Evolutionary conservation across 179 eudicot genomes (phyloP).

Genomic region (Nepenthes alata): DNA sequence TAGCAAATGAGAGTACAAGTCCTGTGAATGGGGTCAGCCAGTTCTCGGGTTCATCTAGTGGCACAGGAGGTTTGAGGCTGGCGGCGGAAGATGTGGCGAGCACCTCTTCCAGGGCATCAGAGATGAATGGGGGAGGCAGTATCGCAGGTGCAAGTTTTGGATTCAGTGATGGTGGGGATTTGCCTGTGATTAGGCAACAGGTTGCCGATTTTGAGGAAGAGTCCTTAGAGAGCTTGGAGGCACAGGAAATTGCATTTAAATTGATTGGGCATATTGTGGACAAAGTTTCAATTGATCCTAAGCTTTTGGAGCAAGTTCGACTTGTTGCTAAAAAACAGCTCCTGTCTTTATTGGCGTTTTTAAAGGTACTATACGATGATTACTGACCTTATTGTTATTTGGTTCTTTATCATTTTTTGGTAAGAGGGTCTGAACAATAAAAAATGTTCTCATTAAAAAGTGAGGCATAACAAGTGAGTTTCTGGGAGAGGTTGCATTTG

Average conservation of each 20-base stretch:
- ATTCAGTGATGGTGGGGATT: constrained; percentile 22
- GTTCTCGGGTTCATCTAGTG: constrained; percentile 47
- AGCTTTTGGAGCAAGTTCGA: constrained; percentile 65
- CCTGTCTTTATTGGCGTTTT: constrained; percentile 50
- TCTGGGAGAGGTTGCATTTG: not conserved
- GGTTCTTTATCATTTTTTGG: not conserved
- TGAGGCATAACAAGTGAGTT: not conserved
- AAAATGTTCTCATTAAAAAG: too few species aligned
- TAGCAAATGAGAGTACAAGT: constrained; percentile 29
- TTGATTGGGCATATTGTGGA: constrained; percentile 49
- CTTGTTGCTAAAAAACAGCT: constrained; percentile 61
- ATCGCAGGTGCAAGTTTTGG: constrained; percentile 19
- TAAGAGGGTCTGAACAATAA: too few species aligned
- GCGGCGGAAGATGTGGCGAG: constrained; percentile 38
- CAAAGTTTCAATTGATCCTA: constrained; percentile 40
- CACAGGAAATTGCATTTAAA: constrained; percentile 62
- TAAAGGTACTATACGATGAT: constrained; percentile 41
- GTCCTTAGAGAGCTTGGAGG: constrained; percentile 62
- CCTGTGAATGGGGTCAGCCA: constrained; percentile 34
- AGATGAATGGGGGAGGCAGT: constrained; percentile 43
- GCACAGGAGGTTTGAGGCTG: constrained; percentile 18
- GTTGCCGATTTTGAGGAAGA: constrained; percentile 68
- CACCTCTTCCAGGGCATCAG: constrained; percentile 35
- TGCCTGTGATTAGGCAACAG: constrained; percentile 20
- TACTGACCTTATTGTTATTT: not conserved